Evolutionary conservation across 257 asterid species (phyloP).

Genomic region (Oldenlandia corymbosa): DNA sequence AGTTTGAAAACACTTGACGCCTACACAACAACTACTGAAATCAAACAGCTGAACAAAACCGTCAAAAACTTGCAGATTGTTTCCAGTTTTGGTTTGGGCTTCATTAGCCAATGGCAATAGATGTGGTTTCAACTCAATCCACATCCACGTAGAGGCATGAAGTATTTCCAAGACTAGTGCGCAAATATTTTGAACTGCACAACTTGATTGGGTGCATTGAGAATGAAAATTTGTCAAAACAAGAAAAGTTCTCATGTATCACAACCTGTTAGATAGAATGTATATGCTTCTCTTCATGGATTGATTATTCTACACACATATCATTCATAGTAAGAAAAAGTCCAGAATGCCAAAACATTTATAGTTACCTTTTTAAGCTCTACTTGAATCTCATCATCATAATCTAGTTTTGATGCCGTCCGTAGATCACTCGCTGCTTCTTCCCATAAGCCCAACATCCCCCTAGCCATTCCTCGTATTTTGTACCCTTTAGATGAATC

Average conservation of each 20-base stretch:
- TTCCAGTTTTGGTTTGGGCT: too few species aligned
- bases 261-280: neutral
- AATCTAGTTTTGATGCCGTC: slow-evolving; percentile 62
- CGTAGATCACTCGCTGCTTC: slow-evolving; percentile 73
- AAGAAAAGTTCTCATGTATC: neutral
- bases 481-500: slow-evolving; percentile 85
- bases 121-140: too few species aligned
- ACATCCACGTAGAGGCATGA: neutral
- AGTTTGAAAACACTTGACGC: too few species aligned
- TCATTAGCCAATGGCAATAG: too few species aligned
- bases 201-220: neutral
- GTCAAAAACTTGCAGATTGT: too few species aligned
- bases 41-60: too few species aligned
- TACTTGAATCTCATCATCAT: slow-evolving; percentile 59
- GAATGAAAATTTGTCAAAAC: neutral
- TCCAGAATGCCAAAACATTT: neutral
- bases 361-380: slow-evolving; percentile 53
- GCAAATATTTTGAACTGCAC: neutral
- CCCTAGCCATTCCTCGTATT: slow-evolving; percentile 72
- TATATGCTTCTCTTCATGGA: neutral
- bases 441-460: slow-evolving; percentile 83
- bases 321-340: neutral
- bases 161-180: neutral
- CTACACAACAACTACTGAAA: too few species aligned
- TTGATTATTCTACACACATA: neutral